Conservation (phyloP, 192 early-diverging fungal species). For the Spinellus fusiger region DNA sequence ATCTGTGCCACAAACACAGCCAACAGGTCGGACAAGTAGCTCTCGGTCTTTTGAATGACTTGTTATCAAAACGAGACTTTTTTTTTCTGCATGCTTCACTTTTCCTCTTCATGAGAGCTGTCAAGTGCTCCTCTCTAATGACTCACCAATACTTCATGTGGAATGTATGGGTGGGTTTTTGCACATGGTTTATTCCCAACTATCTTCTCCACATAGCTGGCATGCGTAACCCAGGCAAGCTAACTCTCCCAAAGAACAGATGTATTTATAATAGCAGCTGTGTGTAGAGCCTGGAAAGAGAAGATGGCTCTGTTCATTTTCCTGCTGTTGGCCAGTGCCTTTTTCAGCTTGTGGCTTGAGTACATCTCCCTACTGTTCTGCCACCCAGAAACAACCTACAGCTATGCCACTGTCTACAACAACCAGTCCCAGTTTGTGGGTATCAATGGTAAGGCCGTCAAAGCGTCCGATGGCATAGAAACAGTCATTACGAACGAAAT, state of each 20-base stretch:
- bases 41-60: no score
- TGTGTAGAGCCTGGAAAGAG: conserved; percentile 24
- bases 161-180: no score
- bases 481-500: neutral
- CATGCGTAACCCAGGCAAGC: conserved; percentile 17
- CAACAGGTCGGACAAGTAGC: no score
- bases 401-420: conserved; percentile 13
- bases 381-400: conserved; percentile 14
- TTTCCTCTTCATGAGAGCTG: no score
- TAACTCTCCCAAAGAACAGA: neutral
- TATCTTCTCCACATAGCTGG: conserved; percentile 8
- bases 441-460: conserved; percentile 29
- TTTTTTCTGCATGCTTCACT: no score
- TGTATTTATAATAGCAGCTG: neutral
- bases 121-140: no score
- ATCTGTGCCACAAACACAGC: no score
- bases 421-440: conserved; percentile 13
- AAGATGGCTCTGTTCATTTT: conserved; percentile 26
- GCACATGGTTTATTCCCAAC: conserved; percentile 20
- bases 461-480: neutral
- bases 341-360: conserved; percentile 26
- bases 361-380: conserved; percentile 24
- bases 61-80: no score
- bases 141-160: no score
- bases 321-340: conserved; percentile 8